Evolutionary conservation across 139 green algal species (phyloP), one percentile per base, ranked within the genome.

Genomic region (Auxenochlorella pyrenoidosa): DNA sequence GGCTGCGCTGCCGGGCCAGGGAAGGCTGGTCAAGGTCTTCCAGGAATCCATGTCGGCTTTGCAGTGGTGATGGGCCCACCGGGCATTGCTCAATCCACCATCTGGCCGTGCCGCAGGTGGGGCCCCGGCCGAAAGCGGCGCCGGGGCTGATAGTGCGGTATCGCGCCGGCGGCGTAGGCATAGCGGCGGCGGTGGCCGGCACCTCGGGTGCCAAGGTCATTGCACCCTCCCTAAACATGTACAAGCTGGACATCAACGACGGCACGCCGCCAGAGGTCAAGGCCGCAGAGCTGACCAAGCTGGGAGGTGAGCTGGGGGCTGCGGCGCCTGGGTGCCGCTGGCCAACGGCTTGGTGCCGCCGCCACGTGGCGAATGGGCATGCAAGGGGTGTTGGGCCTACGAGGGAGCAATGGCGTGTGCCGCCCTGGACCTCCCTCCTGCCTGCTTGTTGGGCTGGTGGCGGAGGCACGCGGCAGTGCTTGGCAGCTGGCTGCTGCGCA

Each of bases 91-190:
- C 66, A 15, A 73, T 40, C 47, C 6, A 26, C 12, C 54, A 24
- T 63, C 54, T 40, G 66, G 10, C 1, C 15, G 5, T 36, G 12
- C 6, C 36, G 79, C 79, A 84, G 79, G 10, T 84, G 21, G 79
- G 79, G 3, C 38, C 60, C 36, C 36, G 36, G n/a, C 77, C 77
- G 8, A 54, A 28, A 15, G 51, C 77, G 26, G 77, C 77, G 51
- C 77, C 40, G 10, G 79, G 79, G 34, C 24, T 84, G 3, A 84
- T 84, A 26, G 58, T 84, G 32, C 70, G 70, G 79, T 19, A 40
- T 41, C n/a, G 44, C 30, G 54, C 36, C 66, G 66, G 66, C 66
- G 66, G 66, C 66, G 66, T 73, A 32, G 66, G 32, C 66, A 73
- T 73, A 18, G 66, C 66, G 32, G 44, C 47, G 44, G 54, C 44